Conservation (phyloP, 768 basidiomycete genomes). For the Crepidotus variabilis region DNA sequence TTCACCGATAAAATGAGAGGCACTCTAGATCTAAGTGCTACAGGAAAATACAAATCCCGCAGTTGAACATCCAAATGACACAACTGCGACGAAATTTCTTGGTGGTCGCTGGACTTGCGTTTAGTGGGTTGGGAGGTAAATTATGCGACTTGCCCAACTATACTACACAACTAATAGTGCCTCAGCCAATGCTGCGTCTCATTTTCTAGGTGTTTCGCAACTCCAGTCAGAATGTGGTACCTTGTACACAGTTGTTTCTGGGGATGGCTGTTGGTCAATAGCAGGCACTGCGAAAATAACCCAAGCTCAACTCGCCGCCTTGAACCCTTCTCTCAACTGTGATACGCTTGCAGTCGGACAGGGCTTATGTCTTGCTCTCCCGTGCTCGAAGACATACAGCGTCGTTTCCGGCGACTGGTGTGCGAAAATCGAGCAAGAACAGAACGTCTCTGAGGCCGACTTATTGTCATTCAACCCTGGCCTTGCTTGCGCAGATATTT, state of each 20-base stretch:
- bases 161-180: not conserved
- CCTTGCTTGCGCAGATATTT: not conserved
- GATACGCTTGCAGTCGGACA: not conserved
- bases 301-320: constrained; percentile 1
- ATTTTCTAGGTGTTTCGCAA: not conserved
- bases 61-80: too few relatives aligned
- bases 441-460: not conserved
- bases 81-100: too few relatives aligned
- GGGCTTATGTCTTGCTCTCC: not conserved
- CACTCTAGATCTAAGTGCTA: too few relatives aligned
- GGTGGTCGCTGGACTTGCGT: too few relatives aligned
- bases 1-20: too few relatives aligned
- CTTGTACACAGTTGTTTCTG: constrained; percentile 4
- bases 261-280: constrained; percentile 2
- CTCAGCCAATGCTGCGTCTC: not conserved
- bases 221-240: not conserved
- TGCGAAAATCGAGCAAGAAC: not conserved
- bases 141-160: not conserved
- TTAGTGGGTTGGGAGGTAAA: too few relatives aligned
- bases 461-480: constrained; percentile 1
- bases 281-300: constrained; percentile 1
- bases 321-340: constrained; percentile 4
- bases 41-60: too few relatives aligned
- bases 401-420: constrained; percentile 1
- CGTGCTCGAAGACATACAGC: not conserved